Conservation (phyloP, 108 stramenopile genomes). For the Craspedostauros australis region DNA sequence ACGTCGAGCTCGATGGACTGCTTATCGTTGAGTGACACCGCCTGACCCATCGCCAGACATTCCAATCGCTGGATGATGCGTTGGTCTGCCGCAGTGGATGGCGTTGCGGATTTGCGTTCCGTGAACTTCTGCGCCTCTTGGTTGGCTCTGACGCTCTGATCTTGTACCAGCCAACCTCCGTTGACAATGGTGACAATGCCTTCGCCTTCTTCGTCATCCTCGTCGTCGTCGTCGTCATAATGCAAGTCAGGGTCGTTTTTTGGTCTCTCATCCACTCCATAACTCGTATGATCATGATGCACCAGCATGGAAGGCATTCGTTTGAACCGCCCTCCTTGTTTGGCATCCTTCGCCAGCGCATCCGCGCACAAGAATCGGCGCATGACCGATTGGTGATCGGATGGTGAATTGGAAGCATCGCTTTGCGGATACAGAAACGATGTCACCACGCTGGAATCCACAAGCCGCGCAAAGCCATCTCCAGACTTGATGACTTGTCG, state of each 20-base stretch:
- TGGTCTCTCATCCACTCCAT: not conserved
- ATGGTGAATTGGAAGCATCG: not conserved
- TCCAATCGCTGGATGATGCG: constrained; percentile 69
- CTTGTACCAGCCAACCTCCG: constrained; percentile 80
- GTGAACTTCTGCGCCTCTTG: constrained; percentile 68
- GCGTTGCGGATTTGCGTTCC: constrained; percentile 2
- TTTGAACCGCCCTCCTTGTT: constrained; percentile 67
- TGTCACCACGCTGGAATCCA: constrained; percentile 34
- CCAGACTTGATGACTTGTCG: constrained; percentile 54
- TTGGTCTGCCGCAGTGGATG: constrained; percentile 43
- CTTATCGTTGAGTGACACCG: constrained; percentile 9
- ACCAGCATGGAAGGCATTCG: constrained; percentile 58
- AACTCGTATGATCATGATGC: constrained; percentile 1
- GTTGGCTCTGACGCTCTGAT: constrained; percentile 52
- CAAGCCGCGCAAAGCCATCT: constrained; percentile 32
- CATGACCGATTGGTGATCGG: not conserved
- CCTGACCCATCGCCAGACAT: constrained; percentile 76
- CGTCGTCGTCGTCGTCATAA: not conserved
- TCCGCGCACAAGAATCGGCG: constrained; percentile 39
- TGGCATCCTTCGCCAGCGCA: constrained; percentile 46
- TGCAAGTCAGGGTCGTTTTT: constrained; percentile 1
- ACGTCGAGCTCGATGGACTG: constrained; percentile 64
- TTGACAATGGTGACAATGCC: constrained; percentile 47
- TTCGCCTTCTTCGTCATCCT: not conserved
- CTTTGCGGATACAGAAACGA: constrained; percentile 19